Base-by-base conservation (phyloP, 129 eudicot genomes). In the Flaveria bidentis region DNA sequence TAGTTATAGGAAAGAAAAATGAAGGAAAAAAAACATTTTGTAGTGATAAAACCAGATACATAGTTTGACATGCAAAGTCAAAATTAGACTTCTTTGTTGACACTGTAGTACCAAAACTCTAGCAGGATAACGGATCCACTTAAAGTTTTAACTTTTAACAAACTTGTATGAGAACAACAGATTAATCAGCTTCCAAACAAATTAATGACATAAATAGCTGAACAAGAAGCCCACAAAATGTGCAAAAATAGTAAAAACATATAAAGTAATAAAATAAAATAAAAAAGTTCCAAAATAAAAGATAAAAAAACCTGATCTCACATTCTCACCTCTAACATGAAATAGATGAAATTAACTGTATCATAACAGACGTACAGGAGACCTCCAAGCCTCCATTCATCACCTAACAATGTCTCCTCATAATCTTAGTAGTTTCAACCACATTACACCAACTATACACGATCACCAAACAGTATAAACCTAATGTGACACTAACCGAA, bases 41-140 rank as follows among this genome's bases (percentile, higher is more conserved):
- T 64, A 41, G 72, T 44, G 55, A 68, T 44, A 33, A 75, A 42
- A 67, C 51, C 58, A 84, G 55, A 49, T 62, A 42, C 6, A 33
- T 55, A 39, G 16, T 50, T 62, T 76, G 56, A 60, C 3, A 22
- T 3, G 14, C 60, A 76, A 15, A 58, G 66, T 62, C 66, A 83
- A 76, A 57, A 11, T 20, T 55, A 66, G 60, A 72, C 41, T 41
- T 71, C 26, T 70, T 20, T 44, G 18, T 42, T 4, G 42, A 17
- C 28, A 47, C 64, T 15, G 52, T 4, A 74, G 57, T 39, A 53
- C 16, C 36, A 10, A 67, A 76, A 4, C 0, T n/a, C 17, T 41
- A 62, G 55, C 53, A 78, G n/a, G 67, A 55, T 67, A 41, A 68
- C 64, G 56, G 72, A 64, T 74, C 76, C 78, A 75, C 70, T 80